Evolutionary conservation across 495 filamentous ascomycete species (phyloP), one percentile per base, ranked within the genome.

Genomic region (Penicillium steckii): DNA sequence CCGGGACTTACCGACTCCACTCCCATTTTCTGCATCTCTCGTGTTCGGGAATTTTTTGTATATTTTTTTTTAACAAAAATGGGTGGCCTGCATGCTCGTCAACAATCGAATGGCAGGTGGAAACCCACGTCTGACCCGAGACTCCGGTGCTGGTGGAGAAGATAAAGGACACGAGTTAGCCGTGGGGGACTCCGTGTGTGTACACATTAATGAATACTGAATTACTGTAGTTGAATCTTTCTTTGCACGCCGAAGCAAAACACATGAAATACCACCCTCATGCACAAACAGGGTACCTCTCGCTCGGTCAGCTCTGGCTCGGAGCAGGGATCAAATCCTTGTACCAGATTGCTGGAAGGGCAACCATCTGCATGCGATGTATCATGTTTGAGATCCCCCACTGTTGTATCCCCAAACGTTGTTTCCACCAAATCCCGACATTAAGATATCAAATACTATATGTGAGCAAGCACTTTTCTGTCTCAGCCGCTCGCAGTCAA

Each of bases 111-210:
- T 15, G 33, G 33, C 33, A 42, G 24, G 25, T 22, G 8, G 10
- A 22, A 8, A 30, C 23, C 43, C 43, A 23, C 50, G 23, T 46
- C 50, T 8, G 32, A 52, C 50, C 50, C 50, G 44, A 24, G 13
- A 26, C 24, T 8, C 18, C 33, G 50, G 50, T 27, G 50, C 50
- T 27, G 50, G 50, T 52, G 43, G 43, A 29, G 49, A 35, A 8
- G 12, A 12, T 7, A 21, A 35, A 15, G 13, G 8, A 23, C 21
- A 23, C n/a, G 8, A 3, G 15, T 19, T 12, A 21, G 18, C 8
- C 38, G 17, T 23, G 38, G 18, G 21, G 21, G 8, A 41, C 27
- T 29, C 27, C 27, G n/a, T n/a, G n/a, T n/a, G n/a, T n/a, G n/a
- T n/a, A n/a, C n/a, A n/a, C n/a, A n/a, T n/a, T n/a, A n/a, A n/a